Evolutionary conservation across 2,329 filamentous ascomycete genomes (phyloP).

Genomic region (Clathrospora elynae): DNA sequence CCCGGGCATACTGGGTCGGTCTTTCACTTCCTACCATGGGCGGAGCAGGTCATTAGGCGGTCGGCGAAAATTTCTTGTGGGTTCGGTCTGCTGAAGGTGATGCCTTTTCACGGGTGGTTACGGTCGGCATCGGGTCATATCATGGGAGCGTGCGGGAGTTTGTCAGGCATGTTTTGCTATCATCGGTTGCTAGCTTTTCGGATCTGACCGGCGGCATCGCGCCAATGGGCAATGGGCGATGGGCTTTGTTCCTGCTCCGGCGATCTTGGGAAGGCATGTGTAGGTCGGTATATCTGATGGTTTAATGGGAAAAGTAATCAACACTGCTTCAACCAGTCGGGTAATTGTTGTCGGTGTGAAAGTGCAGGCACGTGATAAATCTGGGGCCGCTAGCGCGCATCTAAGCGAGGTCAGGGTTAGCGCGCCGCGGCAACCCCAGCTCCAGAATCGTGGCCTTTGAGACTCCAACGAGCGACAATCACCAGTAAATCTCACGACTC

Average conservation of each 20-base stretch:
- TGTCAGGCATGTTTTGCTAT: conserved; percentile 26
- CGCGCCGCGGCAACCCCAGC: conserved; percentile 28
- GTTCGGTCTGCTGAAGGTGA: conserved; percentile 35
- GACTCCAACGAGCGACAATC: conserved; percentile 20
- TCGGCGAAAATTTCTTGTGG: conserved; percentile 44
- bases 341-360: conserved; percentile 6
- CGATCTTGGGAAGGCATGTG: conserved; percentile 30
- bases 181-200: conserved; percentile 21
- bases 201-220: conserved; percentile 25
- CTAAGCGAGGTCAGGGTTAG: conserved; percentile 23
- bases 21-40: conserved; percentile 39
- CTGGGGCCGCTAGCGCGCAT: conserved; percentile 30
- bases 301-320: conserved; percentile 43
- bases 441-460: conserved; percentile 45
- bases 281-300: conserved; percentile 27
- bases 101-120: conserved; percentile 41
- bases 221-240: conserved; percentile 14
- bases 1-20: conserved; percentile 48
- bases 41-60: conserved; percentile 29
- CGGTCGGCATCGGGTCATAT: conserved; percentile 28
- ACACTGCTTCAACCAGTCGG: conserved; percentile 7
- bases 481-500: conserved; percentile 21
- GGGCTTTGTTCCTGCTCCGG: conserved; percentile 24
- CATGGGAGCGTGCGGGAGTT: conserved; percentile 34
- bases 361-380: conserved; percentile 21